Base-by-base conservation (phyloP, 495 filamentous ascomycete species). In the Podospora comata region DNA sequence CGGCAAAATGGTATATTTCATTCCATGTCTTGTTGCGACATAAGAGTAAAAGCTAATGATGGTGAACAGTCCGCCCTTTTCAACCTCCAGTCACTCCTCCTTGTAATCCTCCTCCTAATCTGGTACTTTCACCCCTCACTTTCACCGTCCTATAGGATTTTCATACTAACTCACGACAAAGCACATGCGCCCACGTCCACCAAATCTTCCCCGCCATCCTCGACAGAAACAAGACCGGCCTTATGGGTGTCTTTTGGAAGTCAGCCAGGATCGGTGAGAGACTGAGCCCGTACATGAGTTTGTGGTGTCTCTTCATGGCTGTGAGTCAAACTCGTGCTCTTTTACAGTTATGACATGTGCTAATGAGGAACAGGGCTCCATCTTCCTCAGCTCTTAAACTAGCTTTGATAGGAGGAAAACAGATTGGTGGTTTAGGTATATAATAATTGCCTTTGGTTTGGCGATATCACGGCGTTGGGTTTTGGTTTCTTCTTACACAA, bases 161-260 rank as follows among this genome's bases (percentile, higher is more conserved):
- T 44, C 28, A 54, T 60, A 56, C 61, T 64, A 64, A 60, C 57
- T 19, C 9, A 19, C 6, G 16, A 13, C 2, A 60, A 60, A 71
- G 70, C 83, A 97, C 95, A 39, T 93, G 90, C 79, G 86, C 95
- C 60, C 97, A 98, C 83, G 86, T 92, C 54, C 95, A 98, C 81
- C 89, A 90, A 70, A 86, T 94, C 63, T 91, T 96, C 78, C 95
- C 95, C 0, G 90, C 90, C 5, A 91, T 96, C 73, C 93, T 99
- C 78, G 96, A 98, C 77, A 86, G 92, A 23, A 96, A 97, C 75
- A 94, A 94, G 80, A 88, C 93, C 74, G 92, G 92, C 91, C 94
- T 96, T 16, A 88, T 91, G 71, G 94, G 94, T 56, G 88, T 95
- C 60, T 97, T 99, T 80, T 99, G 95, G 95, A 98, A 98, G 78